Evolutionary conservation across 306 rosid species (phyloP).

Genomic region (Neltuma alba): DNA sequence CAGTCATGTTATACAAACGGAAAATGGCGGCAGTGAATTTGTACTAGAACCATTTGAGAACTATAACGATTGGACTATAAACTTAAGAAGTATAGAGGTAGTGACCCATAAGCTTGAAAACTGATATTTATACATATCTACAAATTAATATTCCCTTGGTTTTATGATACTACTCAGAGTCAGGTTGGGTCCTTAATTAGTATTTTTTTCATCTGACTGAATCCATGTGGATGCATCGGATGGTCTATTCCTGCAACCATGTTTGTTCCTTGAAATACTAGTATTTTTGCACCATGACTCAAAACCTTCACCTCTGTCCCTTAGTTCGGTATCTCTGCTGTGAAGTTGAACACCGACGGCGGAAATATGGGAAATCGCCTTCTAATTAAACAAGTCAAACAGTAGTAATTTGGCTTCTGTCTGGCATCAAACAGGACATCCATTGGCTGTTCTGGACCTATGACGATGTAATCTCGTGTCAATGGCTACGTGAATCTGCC

Average conservation of each 20-base stretch:
- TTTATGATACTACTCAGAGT: neutral
- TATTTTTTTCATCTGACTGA: neutral
- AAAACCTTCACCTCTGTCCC: no score
- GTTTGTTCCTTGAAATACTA: constrained; percentile 56
- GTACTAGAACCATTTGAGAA: neutral
- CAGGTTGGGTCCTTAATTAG: neutral
- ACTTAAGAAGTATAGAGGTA: no score
- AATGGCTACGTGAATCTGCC: constrained; percentile 47
- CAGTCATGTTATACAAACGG: no score
- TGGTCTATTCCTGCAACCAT: no score
- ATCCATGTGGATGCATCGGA: no score
- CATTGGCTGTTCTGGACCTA: constrained; percentile 56
- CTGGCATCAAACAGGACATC: constrained; percentile 50
- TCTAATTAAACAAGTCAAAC: no score
- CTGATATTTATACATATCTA: no score
- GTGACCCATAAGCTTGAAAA: neutral
- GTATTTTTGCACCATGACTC: constrained; percentile 41
- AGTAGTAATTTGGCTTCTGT: constrained; percentile 43
- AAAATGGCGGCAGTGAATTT: neutral
- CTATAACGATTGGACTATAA: neutral
- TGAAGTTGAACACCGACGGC: constrained; percentile 43
- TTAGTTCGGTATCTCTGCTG: constrained; percentile 37
- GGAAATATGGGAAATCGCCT: constrained; percentile 53
- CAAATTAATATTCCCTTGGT: neutral
- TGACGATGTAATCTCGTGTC: constrained; percentile 38